phyloP scores from a whole-genome alignment of 1,284 basidiomycete genomes.

The Leccinum fuscescens region DNA sequence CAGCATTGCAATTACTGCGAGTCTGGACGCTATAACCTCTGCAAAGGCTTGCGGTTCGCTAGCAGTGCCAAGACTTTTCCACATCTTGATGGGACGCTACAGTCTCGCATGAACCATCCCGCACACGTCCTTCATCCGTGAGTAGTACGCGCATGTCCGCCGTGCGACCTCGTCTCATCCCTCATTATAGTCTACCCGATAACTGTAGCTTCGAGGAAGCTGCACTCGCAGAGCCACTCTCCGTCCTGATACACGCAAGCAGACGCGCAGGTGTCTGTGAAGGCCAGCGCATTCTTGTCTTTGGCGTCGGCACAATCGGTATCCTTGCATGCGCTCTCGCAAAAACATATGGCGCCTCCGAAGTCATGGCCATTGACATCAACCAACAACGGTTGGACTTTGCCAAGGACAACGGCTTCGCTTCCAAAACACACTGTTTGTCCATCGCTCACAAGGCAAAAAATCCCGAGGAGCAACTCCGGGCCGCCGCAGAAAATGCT shows the following conservation, averaged over 20 bases:
- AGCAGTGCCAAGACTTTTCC: slow-evolving; percentile 89
- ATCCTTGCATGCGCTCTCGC: slow-evolving; percentile 83
- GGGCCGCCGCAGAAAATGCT: slow-evolving; percentile 62
- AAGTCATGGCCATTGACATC: slow-evolving; percentile 82
- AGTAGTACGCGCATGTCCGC: slow-evolving; percentile 34
- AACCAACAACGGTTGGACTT: slow-evolving; percentile 80
- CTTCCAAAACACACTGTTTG: slow-evolving; percentile 68
- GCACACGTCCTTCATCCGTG: slow-evolving; percentile 83
- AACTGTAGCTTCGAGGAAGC: slow-evolving; percentile 74
- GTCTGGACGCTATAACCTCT: slow-evolving; percentile 91
- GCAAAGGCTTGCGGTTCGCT: slow-evolving; percentile 85
- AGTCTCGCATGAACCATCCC: slow-evolving; percentile 87
- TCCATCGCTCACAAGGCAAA: slow-evolving; percentile 48
- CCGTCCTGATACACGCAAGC: slow-evolving; percentile 83
- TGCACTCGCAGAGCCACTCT: slow-evolving; percentile 88
- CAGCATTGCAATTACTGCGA: slow-evolving; percentile 64
- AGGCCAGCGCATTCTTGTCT: slow-evolving; percentile 77
- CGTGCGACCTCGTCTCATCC: slow-evolving; percentile 13
- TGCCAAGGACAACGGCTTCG: slow-evolving; percentile 73
- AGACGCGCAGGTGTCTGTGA: slow-evolving; percentile 61
- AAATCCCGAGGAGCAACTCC: slow-evolving; percentile 63
- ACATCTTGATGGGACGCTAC: slow-evolving; percentile 90
- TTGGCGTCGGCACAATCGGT: slow-evolving; percentile 91
- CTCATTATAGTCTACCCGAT: slow-evolving; percentile 65
- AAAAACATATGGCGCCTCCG: slow-evolving; percentile 65